A percentile compares a stretch with the other conserved stretches of the same genome.
These are phyloP conservation scores for Picochlorum sp. DNA, from an alignment of 139 green algal species.

Conservation along the genomic window DNA sequence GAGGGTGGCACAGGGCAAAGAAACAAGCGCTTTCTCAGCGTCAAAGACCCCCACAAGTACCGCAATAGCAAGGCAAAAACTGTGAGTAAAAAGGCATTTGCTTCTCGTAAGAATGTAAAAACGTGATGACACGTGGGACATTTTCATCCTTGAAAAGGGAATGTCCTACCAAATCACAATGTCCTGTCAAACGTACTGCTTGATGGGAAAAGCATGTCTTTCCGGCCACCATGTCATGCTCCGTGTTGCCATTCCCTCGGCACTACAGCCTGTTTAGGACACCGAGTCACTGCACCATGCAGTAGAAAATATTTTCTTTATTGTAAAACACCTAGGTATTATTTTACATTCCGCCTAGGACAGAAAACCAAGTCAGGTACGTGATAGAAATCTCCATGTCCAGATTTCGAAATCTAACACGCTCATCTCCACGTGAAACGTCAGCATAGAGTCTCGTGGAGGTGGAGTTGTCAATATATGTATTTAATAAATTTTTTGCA, in stretches of 20 bases:
- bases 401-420: background rate
- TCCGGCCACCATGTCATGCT: too few species aligned
- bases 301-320: too few species aligned
- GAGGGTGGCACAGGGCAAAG: conserved; percentile 33
- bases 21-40: background rate
- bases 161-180: too few species aligned
- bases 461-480: background rate
- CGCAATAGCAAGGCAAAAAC: conserved; percentile 17
- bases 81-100: conserved; percentile 5
- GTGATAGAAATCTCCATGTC: too few species aligned
- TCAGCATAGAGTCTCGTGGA: background rate
- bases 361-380: too few species aligned
- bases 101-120: conserved; percentile 13
- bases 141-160: background rate
- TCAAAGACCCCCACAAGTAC: conserved; percentile 12
- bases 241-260: too few species aligned
- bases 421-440: background rate
- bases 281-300: too few species aligned
- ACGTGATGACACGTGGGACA: background rate
- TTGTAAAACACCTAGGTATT: too few species aligned
- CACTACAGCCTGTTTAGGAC: too few species aligned
- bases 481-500: conserved; percentile 1
- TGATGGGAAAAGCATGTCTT: background rate
- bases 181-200: background rate
- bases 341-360: too few species aligned